A percentile compares a stretch with the other conserved stretches of the same genome.
Evolutionary conservation across 2,329 filamentous ascomycete species (phyloP).

Genomic region (Clonostachys solani): DNA sequence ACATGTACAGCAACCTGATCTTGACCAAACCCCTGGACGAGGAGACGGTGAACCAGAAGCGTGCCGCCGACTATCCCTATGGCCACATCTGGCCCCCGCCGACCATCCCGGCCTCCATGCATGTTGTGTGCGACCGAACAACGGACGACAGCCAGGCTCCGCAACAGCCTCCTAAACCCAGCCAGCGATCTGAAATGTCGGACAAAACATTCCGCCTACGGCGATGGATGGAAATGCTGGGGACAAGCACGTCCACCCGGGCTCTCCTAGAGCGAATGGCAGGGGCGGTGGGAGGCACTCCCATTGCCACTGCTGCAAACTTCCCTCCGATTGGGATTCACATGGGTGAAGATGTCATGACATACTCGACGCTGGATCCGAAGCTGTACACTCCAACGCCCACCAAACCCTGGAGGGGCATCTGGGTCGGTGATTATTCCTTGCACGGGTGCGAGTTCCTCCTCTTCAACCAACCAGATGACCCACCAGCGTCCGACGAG

Average conservation of each 20-base stretch:
- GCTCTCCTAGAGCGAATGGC: neutral
- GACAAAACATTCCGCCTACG: slow-evolving; percentile 64
- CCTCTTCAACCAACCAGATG: slow-evolving; percentile 68
- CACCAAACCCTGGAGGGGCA: slow-evolving; percentile 79
- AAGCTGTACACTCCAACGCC: slow-evolving; percentile 74
- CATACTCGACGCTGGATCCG: slow-evolving; percentile 68
- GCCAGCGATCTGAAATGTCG: slow-evolving; percentile 54
- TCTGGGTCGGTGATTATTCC: slow-evolving; percentile 90
- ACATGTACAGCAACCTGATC: slow-evolving; percentile 63
- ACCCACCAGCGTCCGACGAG: slow-evolving; percentile 29
- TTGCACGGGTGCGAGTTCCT: slow-evolving; percentile 88
- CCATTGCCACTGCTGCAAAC: slow-evolving; percentile 9
- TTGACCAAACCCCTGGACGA: slow-evolving; percentile 50
- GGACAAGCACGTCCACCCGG: slow-evolving; percentile 8
- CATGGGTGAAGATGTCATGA: slow-evolving; percentile 53
- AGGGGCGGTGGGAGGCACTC: neutral
- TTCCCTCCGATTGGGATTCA: slow-evolving; percentile 32
- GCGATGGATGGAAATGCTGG: slow-evolving; percentile 68
- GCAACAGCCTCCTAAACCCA: slow-evolving; percentile 29
- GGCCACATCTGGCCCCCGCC: slow-evolving; percentile 72
- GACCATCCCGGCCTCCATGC: slow-evolving; percentile 59
- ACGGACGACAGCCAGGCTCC: slow-evolving; percentile 14
- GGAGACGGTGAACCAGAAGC: slow-evolving; percentile 23
- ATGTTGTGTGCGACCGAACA: slow-evolving; percentile 32
- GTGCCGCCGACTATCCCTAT: slow-evolving; percentile 31